Base-by-base conservation (phyloP, 2,329 filamentous ascomycete species). In the Fusarium sp. region DNA sequence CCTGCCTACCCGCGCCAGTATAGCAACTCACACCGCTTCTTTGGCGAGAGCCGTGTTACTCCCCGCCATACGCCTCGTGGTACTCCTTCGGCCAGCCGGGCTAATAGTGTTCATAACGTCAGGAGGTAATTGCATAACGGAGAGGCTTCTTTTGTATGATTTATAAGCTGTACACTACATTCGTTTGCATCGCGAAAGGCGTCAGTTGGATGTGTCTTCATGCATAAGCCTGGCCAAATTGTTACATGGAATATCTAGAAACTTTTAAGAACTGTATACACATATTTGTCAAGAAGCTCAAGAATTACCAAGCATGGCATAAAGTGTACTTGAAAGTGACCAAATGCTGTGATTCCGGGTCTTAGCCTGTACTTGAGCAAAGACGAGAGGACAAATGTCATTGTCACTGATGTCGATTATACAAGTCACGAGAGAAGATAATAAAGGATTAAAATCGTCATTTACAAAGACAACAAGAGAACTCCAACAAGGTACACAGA, bases 21-120 rank as follows among this genome's bases (percentile, higher is more conserved):
- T 71, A 81, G 79, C 61, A 79, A 82, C 56, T 77, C 81, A 38
- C 65, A 80, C 42, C 79, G 80, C 11, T 82, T 82, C 74, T 81
- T 82, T 50, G 80, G 80, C 1, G 80, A 82, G 71, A 80, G 70
- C 38, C 78, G 80, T 23, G 79, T 81, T 1, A 82, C 80, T 1
- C 80, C 80, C 5, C 73, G 77, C 14, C 73, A 70, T 4, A 81
- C 80, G 2, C 80, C 80, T 0, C 68, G 79, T 7, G 79, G 77
- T 1, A 81, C 80, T 0, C 80, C 80, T 0, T 77, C 78, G 0
- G 79, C 78, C 0, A 81, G 80, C 9, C 74, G 78, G 4, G 62
- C 65, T 1, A 61, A 58, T 11, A 72, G 67, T 25, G 57, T 34
- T 11, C 50, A 54, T 14, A 34, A 54, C 34, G 1, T 63, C 14